Evolutionary conservation across 192 early-diverging fungal genomes (phyloP), one percentile per base, ranked within the genome.

Genomic region (Jimgerdemannia lactiflua): DNA sequence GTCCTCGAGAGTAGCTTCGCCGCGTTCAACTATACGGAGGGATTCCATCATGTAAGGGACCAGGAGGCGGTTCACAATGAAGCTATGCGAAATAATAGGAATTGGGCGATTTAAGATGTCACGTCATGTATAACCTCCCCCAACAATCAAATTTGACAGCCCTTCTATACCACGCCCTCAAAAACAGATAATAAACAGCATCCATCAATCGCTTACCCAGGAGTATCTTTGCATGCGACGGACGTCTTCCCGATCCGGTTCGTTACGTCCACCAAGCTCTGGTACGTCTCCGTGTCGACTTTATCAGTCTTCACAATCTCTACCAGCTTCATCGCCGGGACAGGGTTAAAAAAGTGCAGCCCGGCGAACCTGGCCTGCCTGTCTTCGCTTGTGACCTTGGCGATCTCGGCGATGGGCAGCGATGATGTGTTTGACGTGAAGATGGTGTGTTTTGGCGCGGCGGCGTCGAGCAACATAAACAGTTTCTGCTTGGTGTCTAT

Each of bases 281-380:
- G 87, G 65, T 92, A 93, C 0, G 88, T 89, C 7, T 85, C 78
- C 43, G 91, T 83, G 39, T 81, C 79, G 9, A 91, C 89, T 29
- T 90, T 82, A 8, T 83, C 80, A 2, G 93, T 94, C 66, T 90
- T 86, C 75, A 97, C 91, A 9, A 99, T 92, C 85, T 99, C 97
- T 10, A 99, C 97, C 39, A 99, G 85, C 85, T 97, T 96, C 97
- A 99, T 99, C 82, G 95, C 93, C 42, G 97, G 93, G n/a, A 99
- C 97, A 4, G 97, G 97, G 88, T 99, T 99, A 85, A 99, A 99
- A 83, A 96, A 99, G 80, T 99, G 97, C 73, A 97, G 83, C 43
- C 97, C 97, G 29, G 93, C 92, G 74, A 97, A 94, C 29, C 86
- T 85, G 67, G 83, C 79, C 44, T 77, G 73, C 3, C 92, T 84